phyloP scores from a whole-genome alignment of 805 yeast species.

The Allodekkera sacchari region DNA sequence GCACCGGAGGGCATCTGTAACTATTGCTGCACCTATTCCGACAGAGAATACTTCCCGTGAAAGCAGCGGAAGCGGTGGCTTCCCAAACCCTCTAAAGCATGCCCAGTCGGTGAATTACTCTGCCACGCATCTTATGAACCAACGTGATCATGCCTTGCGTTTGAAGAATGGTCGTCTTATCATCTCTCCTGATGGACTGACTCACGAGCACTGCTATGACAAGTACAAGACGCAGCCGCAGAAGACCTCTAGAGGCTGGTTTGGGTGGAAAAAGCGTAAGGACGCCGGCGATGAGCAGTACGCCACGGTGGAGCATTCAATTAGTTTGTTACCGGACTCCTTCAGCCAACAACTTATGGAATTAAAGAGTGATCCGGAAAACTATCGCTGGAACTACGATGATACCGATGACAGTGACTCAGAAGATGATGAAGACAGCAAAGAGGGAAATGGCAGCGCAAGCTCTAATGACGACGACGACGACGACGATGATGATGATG shows the following conservation, averaged over 20 bases:
- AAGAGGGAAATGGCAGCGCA: slow-evolving; percentile 5
- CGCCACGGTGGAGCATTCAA: slow-evolving; percentile 22
- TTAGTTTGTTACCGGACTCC: slow-evolving; percentile 29
- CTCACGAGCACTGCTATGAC: slow-evolving; percentile 28
- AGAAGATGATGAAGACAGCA: slow-evolving; percentile 7
- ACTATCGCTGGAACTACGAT: slow-evolving; percentile 31
- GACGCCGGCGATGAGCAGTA: slow-evolving; percentile 22
- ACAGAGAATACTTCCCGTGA: slow-evolving; percentile 2
- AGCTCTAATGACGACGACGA: slow-evolving; percentile 7
- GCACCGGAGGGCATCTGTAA: slow-evolving; percentile 15
- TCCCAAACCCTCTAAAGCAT: slow-evolving; percentile 15
- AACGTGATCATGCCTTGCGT: slow-evolving; percentile 18
- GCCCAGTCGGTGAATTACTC: slow-evolving; percentile 19
- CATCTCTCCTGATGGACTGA: slow-evolving; percentile 21
- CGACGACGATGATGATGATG: slow-evolving; percentile 22
- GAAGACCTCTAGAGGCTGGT: slow-evolving; percentile 20
- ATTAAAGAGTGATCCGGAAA: slow-evolving; percentile 28
- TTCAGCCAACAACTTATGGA: slow-evolving; percentile 26
- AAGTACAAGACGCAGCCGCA: slow-evolving; percentile 25
- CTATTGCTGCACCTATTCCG: slow-evolving; percentile 12
- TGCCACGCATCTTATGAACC: slow-evolving; percentile 13
- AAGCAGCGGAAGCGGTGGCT: slow-evolving; percentile 6
- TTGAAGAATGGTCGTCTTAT: slow-evolving; percentile 22
- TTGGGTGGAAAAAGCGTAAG: slow-evolving; percentile 26
- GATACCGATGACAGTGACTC: slow-evolving; percentile 24